These are phyloP conservation scores for Flaveria sonorensis DNA, from an alignment of 129 eudicot species.

Conservation along the genomic window DNA sequence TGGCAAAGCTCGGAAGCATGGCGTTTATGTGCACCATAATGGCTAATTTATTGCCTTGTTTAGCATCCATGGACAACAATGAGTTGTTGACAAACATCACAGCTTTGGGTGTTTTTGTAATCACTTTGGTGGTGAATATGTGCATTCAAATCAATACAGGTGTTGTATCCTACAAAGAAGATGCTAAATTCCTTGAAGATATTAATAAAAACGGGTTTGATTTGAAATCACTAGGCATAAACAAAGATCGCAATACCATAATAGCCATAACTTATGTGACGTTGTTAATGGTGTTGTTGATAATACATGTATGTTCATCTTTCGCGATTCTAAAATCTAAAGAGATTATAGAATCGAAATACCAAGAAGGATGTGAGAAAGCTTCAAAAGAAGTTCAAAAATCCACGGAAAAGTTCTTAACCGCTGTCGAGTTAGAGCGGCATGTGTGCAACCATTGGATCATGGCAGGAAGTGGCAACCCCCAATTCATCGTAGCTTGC, in stretches of 20 bases:
- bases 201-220: neutral
- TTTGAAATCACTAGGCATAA: neutral
- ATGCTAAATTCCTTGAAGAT: neutral
- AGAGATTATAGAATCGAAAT: slow-evolving; percentile 11
- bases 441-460: neutral
- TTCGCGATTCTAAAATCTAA: slow-evolving; percentile 10
- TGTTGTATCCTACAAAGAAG: neutral
- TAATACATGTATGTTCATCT: slow-evolving; percentile 18
- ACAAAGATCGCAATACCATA: neutral
- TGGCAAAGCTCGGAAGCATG: slow-evolving; percentile 19
- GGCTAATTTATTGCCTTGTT: slow-evolving; percentile 22
- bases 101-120: neutral
- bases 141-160: slow-evolving; percentile 10
- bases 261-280: neutral
- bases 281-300: slow-evolving; percentile 4
- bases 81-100: slow-evolving; percentile 3
- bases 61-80: slow-evolving; percentile 11
- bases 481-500: neutral
- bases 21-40: slow-evolving; percentile 24
- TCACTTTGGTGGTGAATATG: slow-evolving; percentile 12
- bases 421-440: neutral
- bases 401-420: neutral
- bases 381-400: slow-evolving; percentile 2
- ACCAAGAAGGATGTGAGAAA: slow-evolving; percentile 4
- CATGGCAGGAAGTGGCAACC: slow-evolving; percentile 9